Evolutionary conservation across 108 stramenopile species (phyloP), one percentile per base, ranked within the genome.

Genomic region (Fragilaria radians): DNA sequence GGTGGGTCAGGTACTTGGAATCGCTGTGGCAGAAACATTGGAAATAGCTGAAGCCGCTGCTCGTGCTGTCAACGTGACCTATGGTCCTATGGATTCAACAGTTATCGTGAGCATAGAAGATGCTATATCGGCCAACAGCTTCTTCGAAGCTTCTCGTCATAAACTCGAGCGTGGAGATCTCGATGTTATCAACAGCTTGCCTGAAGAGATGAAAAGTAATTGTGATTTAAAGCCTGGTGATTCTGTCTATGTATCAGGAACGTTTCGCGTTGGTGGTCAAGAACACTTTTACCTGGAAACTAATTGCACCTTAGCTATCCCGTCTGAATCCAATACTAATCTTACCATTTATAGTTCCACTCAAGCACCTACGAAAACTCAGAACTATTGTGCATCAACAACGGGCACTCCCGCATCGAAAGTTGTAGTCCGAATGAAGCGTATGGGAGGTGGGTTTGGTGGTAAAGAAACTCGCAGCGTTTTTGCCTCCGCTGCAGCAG

Each of bases 211-310:
- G 21, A 67, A 61, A n/a, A 46, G 61, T 4, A 46, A 50, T 4
- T 65, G 52, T 18, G 54, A 42, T 22, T 42, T 53, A 0, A 70
- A 69, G 11, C 62, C 76, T 21, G 81, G 79, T 9, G 80, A 91
- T 52, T 71, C 76, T n/a, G 72, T 77, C 28, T 65, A 71, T 11
- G 79, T 94, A 0, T 73, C 78, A 42, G 94, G 94, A 25, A 68
- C 73, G 0, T 78, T 88, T 42, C 69, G 86, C 5, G 73, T 83
- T 11, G 94, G 95, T 4, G 95, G 89, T 0, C 96, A 97, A 59
- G 96, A 97, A 61, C 96, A 97, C 68, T 97, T 97, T 56, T 90
- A 97, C 70, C 75, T 97, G 25, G 96, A 97, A 62, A 88, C 92
- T 3, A 91, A 95, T 63, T 73, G 82, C 3, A 88, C 94, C n/a